Evolutionary conservation across 257 asterid genomes (phyloP).

Genomic region (Solanum neorickii): DNA sequence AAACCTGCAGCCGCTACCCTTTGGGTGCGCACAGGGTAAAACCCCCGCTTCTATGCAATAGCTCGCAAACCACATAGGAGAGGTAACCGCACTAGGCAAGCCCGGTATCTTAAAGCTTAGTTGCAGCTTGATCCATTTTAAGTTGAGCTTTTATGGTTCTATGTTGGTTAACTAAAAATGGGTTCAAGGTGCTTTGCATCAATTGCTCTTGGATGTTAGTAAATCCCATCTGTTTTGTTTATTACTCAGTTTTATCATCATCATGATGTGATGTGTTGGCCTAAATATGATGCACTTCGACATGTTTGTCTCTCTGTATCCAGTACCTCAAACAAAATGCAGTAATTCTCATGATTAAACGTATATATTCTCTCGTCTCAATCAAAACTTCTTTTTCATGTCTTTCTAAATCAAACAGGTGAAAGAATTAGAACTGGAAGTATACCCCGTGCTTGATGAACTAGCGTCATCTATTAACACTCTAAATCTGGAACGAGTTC

Average conservation of each 20-base stretch:
- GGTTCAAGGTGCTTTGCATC: background rate
- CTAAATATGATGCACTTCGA: background rate
- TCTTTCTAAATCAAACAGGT: constrained; percentile 41
- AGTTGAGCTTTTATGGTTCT: background rate
- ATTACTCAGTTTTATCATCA: background rate
- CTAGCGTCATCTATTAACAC: constrained; percentile 86
- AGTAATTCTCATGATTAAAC: background rate
- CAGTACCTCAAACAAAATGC: background rate
- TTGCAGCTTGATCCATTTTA: background rate
- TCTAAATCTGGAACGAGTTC: constrained; percentile 88
- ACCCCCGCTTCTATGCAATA: no score
- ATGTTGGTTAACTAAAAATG: background rate
- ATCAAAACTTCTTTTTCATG: background rate
- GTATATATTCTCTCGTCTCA: background rate
- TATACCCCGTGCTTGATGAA: constrained; percentile 90
- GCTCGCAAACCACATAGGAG: no score
- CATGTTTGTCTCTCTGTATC: background rate
- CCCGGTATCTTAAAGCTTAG: background rate
- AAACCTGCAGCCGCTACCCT: no score
- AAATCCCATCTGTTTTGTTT: background rate
- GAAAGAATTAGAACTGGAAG: constrained; percentile 78
- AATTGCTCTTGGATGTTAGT: background rate
- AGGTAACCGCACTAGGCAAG: no score
- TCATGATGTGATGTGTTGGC: background rate
- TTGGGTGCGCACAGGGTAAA: no score